A percentile compares a stretch with the other conserved stretches of the same genome.
Evolutionary conservation across 352 stramenopile species (phyloP).

Genomic region (Pythium angustatum): DNA sequence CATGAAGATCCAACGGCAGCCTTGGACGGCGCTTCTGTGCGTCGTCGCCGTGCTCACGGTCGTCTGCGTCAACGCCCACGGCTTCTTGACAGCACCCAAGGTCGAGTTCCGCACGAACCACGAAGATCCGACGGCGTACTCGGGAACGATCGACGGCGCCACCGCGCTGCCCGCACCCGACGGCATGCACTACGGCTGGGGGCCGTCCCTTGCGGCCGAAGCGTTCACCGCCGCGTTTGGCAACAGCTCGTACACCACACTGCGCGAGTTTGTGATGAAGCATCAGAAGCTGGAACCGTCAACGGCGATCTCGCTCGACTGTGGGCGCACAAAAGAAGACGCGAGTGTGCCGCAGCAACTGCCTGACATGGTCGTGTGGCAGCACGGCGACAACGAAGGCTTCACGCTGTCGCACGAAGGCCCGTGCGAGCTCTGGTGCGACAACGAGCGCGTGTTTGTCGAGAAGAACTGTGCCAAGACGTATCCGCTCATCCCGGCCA

Average conservation of each 20-base stretch:
- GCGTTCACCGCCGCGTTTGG: conserved; percentile 22
- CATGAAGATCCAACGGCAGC: not conserved
- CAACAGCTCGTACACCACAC: conserved; percentile 21
- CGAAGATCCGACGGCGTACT: conserved; percentile 24
- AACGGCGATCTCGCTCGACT: conserved; percentile 9
- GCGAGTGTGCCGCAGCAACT: conserved; percentile 11
- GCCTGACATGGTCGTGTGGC: conserved; percentile 27
- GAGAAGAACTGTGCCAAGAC: conserved; percentile 27
- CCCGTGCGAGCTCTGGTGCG: conserved; percentile 28
- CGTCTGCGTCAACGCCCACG: conserved; percentile 4
- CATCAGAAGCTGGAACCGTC: conserved; percentile 17
- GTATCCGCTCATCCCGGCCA: conserved; percentile 14
- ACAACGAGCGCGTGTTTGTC: conserved; percentile 25
- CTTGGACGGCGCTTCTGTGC: not conserved
- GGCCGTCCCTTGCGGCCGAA: not conserved
- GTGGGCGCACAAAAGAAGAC: conserved; percentile 23
- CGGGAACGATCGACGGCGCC: conserved; percentile 22
- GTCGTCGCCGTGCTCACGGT: not conserved
- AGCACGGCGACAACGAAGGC: conserved; percentile 27
- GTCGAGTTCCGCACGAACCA: conserved; percentile 18
- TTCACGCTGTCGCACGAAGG: conserved; percentile 34
- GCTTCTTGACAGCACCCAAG: conserved; percentile 22
- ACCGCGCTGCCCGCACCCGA: conserved; percentile 8
- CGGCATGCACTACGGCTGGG: conserved; percentile 18
- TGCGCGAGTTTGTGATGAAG: conserved; percentile 29